These are phyloP conservation scores for Chrysoporthe deuterocubensis DNA, from an alignment of 2,329 filamentous ascomycete genomes.

Conservation along the genomic window DNA sequence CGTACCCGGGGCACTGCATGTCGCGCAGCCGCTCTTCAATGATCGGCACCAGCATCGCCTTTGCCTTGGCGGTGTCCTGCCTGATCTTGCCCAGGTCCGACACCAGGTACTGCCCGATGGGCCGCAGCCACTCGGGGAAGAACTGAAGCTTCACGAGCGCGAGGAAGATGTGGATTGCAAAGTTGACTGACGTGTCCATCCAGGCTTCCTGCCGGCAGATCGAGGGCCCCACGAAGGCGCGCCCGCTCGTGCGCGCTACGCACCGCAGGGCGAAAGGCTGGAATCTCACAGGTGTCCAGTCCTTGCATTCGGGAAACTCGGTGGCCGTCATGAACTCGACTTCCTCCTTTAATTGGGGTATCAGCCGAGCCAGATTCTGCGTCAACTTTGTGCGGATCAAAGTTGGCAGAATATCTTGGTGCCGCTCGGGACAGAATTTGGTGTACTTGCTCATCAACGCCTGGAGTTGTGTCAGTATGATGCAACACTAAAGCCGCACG, in stretches of 20 bases:
- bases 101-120: conserved; percentile 50
- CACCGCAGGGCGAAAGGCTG: conserved; percentile 56
- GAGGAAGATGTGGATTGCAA: conserved; percentile 53
- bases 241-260: conserved; percentile 57
- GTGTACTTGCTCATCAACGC: conserved; percentile 57
- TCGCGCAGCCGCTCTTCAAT: conserved; percentile 51
- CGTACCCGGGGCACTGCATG: conserved; percentile 42
- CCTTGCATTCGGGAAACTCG: conserved; percentile 54
- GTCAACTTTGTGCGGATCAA: conserved; percentile 52
- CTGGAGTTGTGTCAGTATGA: conserved; percentile 35
- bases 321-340: conserved; percentile 50
- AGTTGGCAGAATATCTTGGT: conserved; percentile 49
- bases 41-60: conserved; percentile 49
- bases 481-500: not conserved
- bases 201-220: conserved; percentile 58
- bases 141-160: conserved; percentile 55
- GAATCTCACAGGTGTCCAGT: conserved; percentile 60
- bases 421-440: conserved; percentile 51
- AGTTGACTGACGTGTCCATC: conserved; percentile 57
- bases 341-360: conserved; percentile 51
- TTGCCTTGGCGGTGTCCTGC: conserved; percentile 47
- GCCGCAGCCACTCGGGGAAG: conserved; percentile 55
- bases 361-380: conserved; percentile 51
- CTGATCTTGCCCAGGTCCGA: conserved; percentile 51
- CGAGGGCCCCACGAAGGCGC: conserved; percentile 55